Conservation (phyloP, 2,329 filamentous ascomycete species). For the Fusarium sp. region DNA sequence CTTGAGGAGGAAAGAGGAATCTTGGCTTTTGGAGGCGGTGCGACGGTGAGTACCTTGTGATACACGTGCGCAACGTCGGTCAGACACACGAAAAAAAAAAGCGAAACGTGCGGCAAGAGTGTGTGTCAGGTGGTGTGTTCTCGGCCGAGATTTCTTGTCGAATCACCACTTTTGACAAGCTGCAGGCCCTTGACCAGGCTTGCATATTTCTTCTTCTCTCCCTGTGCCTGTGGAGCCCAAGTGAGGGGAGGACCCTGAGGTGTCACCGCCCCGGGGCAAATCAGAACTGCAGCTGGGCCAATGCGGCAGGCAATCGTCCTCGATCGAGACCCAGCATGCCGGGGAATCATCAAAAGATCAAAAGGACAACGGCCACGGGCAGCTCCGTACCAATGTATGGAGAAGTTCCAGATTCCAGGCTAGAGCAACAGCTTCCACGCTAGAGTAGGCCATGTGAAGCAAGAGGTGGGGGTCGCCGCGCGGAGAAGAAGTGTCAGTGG, state of each 20-base stretch:
- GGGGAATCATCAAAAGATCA: neutral
- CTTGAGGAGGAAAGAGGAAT: constrained; percentile 29
- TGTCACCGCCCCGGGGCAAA: constrained; percentile 8
- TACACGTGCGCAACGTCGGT: constrained; percentile 23
- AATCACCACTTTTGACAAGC: constrained; percentile 36
- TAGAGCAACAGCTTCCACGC: constrained; percentile 13
- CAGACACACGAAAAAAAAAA: neutral
- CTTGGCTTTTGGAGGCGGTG: constrained; percentile 16
- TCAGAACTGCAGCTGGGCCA: constrained; percentile 21
- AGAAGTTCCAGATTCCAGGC: constrained; percentile 11
- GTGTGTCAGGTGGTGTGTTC: constrained; percentile 31
- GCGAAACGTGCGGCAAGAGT: constrained; percentile 12
- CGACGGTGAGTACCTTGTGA: constrained; percentile 1
- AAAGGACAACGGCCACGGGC: neutral
- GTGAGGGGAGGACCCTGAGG: constrained; percentile 8
- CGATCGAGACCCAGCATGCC: constrained; percentile 8
- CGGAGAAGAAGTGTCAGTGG: constrained; percentile 28
- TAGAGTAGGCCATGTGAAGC: constrained; percentile 1
- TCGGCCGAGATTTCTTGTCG: constrained; percentile 36
- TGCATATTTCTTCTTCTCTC: neutral
- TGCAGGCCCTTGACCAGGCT: constrained; percentile 16
- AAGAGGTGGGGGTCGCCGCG: constrained; percentile 14
- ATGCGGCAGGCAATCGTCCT: constrained; percentile 6
- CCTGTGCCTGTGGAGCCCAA: neutral
- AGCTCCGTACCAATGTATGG: neutral